phyloP scores from a whole-genome alignment of 2,329 filamentous ascomycete genomes.

The Aspergillus latus region DNA sequence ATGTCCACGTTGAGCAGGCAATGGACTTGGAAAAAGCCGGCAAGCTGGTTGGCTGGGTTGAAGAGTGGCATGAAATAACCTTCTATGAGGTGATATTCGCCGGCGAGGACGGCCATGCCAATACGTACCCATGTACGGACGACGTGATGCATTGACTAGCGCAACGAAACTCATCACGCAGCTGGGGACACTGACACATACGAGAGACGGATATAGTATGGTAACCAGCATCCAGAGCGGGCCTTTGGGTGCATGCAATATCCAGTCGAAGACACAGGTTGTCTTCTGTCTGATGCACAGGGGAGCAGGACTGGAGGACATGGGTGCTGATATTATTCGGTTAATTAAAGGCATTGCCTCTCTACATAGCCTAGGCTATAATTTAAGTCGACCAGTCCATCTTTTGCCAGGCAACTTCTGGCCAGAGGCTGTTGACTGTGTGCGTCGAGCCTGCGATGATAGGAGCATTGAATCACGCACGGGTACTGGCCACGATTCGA shows the following conservation, averaged over 20 bases:
- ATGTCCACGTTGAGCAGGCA: background rate
- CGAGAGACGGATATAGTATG: background rate
- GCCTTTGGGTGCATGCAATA: background rate
- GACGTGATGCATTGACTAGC: background rate
- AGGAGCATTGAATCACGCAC: background rate
- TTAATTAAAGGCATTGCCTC: background rate
- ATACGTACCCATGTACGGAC: background rate
- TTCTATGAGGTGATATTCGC: background rate
- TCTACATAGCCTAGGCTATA: background rate
- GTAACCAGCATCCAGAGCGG: background rate
- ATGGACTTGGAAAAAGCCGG: background rate
- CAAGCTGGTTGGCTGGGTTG: background rate
- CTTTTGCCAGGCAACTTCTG: background rate
- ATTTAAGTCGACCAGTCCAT: background rate
- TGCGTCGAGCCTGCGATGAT: background rate
- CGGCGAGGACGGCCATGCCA: background rate
- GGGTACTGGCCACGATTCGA: background rate
- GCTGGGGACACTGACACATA: background rate
- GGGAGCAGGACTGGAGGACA: background rate
- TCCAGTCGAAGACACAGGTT: slow-evolving; percentile 1
- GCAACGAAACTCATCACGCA: background rate
- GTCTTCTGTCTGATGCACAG: slow-evolving; percentile 2
- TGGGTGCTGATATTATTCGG: background rate
- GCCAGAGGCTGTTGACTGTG: background rate
- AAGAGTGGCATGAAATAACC: background rate